phyloP scores from a whole-genome alignment of 2,329 filamentous ascomycete genomes.

The Colletotrichum orbiculare region DNA sequence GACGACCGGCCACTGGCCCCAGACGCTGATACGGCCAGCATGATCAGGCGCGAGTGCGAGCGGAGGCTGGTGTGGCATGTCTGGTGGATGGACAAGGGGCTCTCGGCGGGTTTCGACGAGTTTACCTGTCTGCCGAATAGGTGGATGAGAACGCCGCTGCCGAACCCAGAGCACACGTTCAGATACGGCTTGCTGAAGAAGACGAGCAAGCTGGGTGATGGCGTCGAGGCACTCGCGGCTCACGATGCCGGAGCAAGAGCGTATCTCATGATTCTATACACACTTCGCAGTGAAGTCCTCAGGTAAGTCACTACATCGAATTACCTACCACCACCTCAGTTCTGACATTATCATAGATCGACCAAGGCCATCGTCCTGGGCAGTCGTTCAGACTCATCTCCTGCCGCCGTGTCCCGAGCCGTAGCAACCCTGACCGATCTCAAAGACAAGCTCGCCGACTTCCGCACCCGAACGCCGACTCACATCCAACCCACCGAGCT shows the following conservation, averaged over 20 bases:
- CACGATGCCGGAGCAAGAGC: constrained; percentile 13
- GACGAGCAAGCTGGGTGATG: constrained; percentile 15
- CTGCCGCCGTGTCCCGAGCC: constrained; percentile 1
- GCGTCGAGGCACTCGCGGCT: not conserved
- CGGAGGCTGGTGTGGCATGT: constrained; percentile 25
- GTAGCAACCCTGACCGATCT: constrained; percentile 1
- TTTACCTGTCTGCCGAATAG: constrained; percentile 17
- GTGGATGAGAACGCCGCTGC: constrained; percentile 17
- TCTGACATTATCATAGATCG: not conserved
- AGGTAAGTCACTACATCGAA: not conserved
- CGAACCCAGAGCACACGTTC: constrained; percentile 14
- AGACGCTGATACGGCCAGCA: not conserved
- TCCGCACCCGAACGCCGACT: constrained; percentile 8
- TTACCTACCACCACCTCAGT: not conserved
- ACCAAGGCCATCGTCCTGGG: constrained; percentile 18
- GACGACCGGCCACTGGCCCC: constrained; percentile 6
- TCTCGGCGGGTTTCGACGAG: constrained; percentile 24
- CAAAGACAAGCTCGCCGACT: not conserved
- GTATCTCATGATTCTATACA: constrained; percentile 11
- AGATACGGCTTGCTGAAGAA: constrained; percentile 12
- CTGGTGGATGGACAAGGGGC: constrained; percentile 27
- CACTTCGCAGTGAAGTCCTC: constrained; percentile 7
- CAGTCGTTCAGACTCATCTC: constrained; percentile 5
- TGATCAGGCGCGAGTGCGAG: constrained; percentile 19
- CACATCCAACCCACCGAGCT: constrained; percentile 17